These are phyloP conservation scores for Nicotiana attenuata DNA, from an alignment of 257 asterid species.

Conservation along the genomic window DNA sequence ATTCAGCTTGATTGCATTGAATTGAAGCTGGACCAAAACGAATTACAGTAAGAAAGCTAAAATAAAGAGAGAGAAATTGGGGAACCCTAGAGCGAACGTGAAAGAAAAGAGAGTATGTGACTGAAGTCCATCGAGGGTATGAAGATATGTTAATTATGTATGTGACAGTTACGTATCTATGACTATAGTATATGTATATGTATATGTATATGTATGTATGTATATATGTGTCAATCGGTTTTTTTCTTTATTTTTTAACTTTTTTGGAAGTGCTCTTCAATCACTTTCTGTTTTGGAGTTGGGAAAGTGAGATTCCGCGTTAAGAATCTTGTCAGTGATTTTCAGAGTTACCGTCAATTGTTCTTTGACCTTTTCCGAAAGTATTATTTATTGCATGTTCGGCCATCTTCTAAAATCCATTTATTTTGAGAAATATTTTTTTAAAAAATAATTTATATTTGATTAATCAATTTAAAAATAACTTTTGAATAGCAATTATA, in stretches of 20 bases:
- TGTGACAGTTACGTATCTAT: neutral
- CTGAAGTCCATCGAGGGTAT: neutral
- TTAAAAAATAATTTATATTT: no score
- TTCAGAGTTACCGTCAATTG: neutral
- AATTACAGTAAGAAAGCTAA: neutral
- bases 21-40: no score
- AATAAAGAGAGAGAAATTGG: neutral
- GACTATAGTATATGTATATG: neutral
- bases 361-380: no score
- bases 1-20: constrained; percentile 2
- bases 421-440: no score
- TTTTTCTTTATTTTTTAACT: no score
- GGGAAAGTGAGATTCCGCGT: neutral
- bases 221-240: neutral
- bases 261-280: neutral
- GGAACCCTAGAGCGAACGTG: neutral
- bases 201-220: no score
- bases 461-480: no score
- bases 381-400: no score
- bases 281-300: neutral
- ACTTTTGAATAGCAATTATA: no score
- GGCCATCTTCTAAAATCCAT: no score
- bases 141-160: neutral
- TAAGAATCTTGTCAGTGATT: neutral
- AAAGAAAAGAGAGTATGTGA: neutral